phyloP scores from a whole-genome alignment of 106 monocot genomes.

The Dendrobium catenatum region DNA sequence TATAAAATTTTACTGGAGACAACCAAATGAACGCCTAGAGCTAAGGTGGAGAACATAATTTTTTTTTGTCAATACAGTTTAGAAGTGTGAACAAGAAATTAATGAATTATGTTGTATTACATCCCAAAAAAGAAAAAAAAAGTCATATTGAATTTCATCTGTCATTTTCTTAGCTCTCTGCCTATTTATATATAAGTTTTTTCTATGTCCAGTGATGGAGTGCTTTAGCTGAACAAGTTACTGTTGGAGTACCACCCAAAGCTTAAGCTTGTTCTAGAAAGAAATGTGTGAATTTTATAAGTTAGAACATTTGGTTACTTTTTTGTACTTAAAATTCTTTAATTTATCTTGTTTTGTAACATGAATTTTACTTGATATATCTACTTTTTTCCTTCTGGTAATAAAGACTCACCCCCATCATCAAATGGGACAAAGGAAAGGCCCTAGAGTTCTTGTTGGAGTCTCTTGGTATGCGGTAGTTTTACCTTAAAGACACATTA shows the following conservation, averaged over 20 bases:
- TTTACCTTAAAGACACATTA: conserved; percentile 10
- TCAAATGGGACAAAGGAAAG: conserved; percentile 91
- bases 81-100: conserved; percentile 65
- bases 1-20: conserved; percentile 42
- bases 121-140: not conserved
- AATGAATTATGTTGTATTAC: not conserved
- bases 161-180: not conserved
- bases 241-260: conserved; percentile 52
- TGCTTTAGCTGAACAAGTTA: conserved; percentile 41
- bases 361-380: not conserved
- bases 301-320: not conserved
- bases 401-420: conserved; percentile 67
- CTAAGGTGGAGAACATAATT: conserved; percentile 73
- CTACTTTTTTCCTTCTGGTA: conserved; percentile 29
- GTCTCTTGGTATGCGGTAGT: conserved; percentile 42
- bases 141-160: not conserved
- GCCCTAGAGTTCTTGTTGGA: conserved; percentile 67
- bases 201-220: conserved; percentile 48
- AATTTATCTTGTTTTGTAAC: not conserved
- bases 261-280: conserved; percentile 48
- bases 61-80: conserved; percentile 74
- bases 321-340: not conserved
- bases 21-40: conserved; percentile 35
- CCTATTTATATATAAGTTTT: not conserved
- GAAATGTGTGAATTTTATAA: conserved; percentile 35